Evolutionary conservation across 352 stramenopile species (phyloP), one percentile per base, ranked within the genome.

Genomic region (Nothophytophthora sp.): DNA sequence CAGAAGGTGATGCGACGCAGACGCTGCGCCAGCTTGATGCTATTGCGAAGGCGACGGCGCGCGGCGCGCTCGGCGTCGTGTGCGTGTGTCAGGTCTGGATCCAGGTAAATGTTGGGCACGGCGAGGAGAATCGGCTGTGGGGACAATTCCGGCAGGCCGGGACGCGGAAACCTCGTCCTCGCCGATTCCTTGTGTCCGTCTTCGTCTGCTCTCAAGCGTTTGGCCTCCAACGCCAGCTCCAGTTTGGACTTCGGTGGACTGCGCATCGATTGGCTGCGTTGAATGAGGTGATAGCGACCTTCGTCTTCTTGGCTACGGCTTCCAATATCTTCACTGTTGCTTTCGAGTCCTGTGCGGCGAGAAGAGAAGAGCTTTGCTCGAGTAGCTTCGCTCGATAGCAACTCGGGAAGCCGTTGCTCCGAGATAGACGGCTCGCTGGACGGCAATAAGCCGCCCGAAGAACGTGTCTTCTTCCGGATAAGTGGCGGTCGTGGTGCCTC

Each of bases 51-150:
- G 7, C 67, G 66, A 25, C 75, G 60, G 3, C 65, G 46, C 18
- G 70, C 64, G 34, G 72, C 73, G 29, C 72, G 59, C 18, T 80
- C 43, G 27, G 68, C 70, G 12, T 73, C 55, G n/a, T 70, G 66
- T 0, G 57, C 63, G 20, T 71, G 59, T 3, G 52, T 62, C 5
- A 86, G 42, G 34, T 84, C 75, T 6, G 75, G 72, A 33, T 68
- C 80, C 16, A 86, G 53, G 33, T 86, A 86, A 39, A 86, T 84
- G 44, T 60, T 85, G 4, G 67, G 70, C 67, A 85, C 79, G 29
- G 73, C 55, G 12, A 82, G 47, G 0, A 64, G 47, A n/a, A 83
- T 67, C 18, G 73, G 70, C 23, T 80, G 69, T 1, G 55, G 25
- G 4, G 59, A 28, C 9, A 76, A 20, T 10, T 83, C 67, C 12